These are phyloP conservation scores for Leonotis leonurus DNA, from an alignment of 257 asterid species.

Conservation along the genomic window DNA sequence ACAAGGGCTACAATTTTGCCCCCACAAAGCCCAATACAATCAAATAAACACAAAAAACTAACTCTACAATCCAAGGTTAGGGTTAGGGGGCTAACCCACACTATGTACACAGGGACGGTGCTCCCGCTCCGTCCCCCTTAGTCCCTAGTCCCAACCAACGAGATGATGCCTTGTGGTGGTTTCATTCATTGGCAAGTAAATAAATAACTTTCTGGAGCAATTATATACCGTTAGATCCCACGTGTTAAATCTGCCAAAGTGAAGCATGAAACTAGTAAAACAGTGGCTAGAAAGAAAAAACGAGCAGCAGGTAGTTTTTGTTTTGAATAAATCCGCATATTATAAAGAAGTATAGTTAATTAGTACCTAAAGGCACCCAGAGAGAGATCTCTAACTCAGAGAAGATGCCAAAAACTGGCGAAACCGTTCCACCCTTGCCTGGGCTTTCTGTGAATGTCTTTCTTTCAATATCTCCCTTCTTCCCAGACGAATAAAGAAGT, in stretches of 20 bases:
- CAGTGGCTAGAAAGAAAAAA: background rate
- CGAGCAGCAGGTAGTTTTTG: background rate
- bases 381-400: background rate
- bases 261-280: background rate
- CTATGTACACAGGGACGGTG: constrained; percentile 50
- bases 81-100: constrained; percentile 24
- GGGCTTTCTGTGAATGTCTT: constrained; percentile 22
- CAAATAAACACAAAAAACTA: constrained; percentile 20
- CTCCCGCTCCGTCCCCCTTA: constrained; percentile 24
- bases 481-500: constrained; percentile 67
- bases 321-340: background rate
- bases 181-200: constrained; percentile 20
- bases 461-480: constrained; percentile 28
- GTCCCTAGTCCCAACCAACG: constrained; percentile 18
- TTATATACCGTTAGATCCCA: background rate
- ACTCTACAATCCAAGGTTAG: constrained; percentile 37
- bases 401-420: constrained; percentile 41
- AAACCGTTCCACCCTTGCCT: constrained; percentile 48
- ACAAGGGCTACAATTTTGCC: constrained; percentile 19
- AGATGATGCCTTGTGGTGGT: constrained; percentile 22
- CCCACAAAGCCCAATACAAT: constrained; percentile 21
- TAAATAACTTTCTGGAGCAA: constrained; percentile 24
- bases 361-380: constrained; percentile 16
- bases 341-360: background rate
- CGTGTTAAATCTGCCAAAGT: constrained; percentile 4